phyloP scores from a whole-genome alignment of 345 rosid genomes.

The Cardamine chenopodiifolia region DNA sequence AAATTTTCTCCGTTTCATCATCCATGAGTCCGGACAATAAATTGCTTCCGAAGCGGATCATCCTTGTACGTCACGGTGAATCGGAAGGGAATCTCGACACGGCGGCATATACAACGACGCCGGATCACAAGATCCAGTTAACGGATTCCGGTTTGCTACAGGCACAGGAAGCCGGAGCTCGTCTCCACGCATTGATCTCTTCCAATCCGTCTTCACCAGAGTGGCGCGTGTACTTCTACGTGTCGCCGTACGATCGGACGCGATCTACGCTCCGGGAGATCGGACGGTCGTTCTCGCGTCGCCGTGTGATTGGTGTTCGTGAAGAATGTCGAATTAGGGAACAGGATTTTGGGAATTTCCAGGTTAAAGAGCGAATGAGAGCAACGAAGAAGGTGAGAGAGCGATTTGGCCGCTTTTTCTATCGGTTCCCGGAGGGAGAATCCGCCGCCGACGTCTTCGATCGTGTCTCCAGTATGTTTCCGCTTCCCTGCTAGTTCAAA shows the following conservation, averaged over 20 bases:
- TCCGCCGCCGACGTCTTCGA: conserved; percentile 98
- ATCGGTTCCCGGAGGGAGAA: conserved; percentile 97
- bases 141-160: conserved; percentile 62
- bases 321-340: conserved; percentile 92
- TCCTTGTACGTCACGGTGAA: conserved; percentile 94
- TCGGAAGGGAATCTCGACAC: conserved; percentile 87
- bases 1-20: background rate
- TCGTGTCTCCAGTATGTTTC: conserved; percentile 82
- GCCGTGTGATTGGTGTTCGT: conserved; percentile 82
- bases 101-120: conserved; percentile 74
- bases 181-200: conserved; percentile 54
- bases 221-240: conserved; percentile 91
- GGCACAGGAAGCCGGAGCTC: conserved; percentile 65
- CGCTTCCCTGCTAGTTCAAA: background rate
- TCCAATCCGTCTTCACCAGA: conserved; percentile 30
- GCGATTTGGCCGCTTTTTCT: conserved; percentile 81
- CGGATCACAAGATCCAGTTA: conserved; percentile 85
- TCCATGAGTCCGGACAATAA: conserved; percentile 43
- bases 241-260: conserved; percentile 89
- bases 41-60: conserved; percentile 81
- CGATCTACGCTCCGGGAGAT: conserved; percentile 90
- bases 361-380: conserved; percentile 84
- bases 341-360: conserved; percentile 97
- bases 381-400: conserved; percentile 68
- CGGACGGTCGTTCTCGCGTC: conserved; percentile 74